These are phyloP conservation scores for Isoetes engelmannii DNA, from an alignment of 83 land plant genomes.

Conservation along the genomic window DNA sequence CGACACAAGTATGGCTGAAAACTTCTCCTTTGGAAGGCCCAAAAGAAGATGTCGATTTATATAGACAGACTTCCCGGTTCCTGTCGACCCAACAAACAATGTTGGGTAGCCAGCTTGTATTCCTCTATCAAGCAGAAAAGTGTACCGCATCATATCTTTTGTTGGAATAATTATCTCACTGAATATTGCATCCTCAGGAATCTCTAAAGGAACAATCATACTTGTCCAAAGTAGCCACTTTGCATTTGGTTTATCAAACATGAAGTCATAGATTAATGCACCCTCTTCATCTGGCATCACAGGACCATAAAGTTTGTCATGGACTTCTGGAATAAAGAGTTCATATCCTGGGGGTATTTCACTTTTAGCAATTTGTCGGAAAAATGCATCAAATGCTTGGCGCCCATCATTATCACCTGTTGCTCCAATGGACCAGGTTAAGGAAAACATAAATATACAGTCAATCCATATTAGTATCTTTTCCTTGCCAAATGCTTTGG, in stretches of 20 bases:
- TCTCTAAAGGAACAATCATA: constrained; percentile 29
- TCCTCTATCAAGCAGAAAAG: constrained; percentile 27
- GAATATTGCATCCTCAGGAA: constrained; percentile 26
- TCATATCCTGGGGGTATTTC: constrained; percentile 27
- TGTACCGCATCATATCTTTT: constrained; percentile 39
- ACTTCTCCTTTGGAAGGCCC: constrained; percentile 30
- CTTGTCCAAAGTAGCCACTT: constrained; percentile 37
- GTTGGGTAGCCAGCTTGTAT: constrained; percentile 27
- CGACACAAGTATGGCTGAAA: constrained; percentile 24
- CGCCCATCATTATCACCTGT: constrained; percentile 39
- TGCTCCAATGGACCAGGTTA: constrained; percentile 43
- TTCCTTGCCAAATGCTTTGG: constrained; percentile 26
- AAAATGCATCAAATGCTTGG: constrained; percentile 20
- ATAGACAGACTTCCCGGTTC: constrained; percentile 38
- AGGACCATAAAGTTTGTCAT: constrained; percentile 14
- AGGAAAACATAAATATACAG: constrained; percentile 30
- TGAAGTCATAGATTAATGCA: constrained; percentile 23
- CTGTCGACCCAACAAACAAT: constrained; percentile 34
- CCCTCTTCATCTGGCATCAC: constrained; percentile 30
- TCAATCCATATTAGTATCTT: constrained; percentile 33
- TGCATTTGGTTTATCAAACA: constrained; percentile 32
- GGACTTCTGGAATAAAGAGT: constrained; percentile 9
- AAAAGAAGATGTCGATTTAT: constrained; percentile 31
- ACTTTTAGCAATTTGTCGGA: constrained; percentile 25
- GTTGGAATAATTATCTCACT: constrained; percentile 36